Conservation (phyloP, 2,329 filamentous ascomycete species). For the Boeremia lycopersici region DNA sequence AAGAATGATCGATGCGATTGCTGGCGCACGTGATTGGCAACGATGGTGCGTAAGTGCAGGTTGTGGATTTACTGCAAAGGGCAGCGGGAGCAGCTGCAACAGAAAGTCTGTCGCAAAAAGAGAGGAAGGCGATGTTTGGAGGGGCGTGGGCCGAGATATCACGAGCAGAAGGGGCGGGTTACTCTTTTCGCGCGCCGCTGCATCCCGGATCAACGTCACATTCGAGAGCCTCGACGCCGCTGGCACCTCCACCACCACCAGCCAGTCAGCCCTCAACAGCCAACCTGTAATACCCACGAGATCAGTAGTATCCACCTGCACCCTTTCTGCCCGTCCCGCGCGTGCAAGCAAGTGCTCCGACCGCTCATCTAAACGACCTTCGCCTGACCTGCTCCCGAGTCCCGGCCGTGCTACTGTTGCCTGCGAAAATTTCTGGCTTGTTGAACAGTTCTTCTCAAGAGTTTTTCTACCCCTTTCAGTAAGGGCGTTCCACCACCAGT, state of each 20-base stretch:
- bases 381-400: slow-evolving; percentile 28
- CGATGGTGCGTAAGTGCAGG: not conserved
- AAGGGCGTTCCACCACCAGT: slow-evolving; percentile 27
- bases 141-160: slow-evolving; percentile 2
- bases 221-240: slow-evolving; percentile 11
- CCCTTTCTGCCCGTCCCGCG: slow-evolving; percentile 1
- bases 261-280: slow-evolving; percentile 10
- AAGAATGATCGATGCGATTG: slow-evolving; percentile 4
- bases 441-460: slow-evolving; percentile 37
- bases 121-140: slow-evolving; percentile 1
- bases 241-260: slow-evolving; percentile 11
- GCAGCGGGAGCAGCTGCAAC: not conserved
- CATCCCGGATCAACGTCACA: slow-evolving; percentile 9
- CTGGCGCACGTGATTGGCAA: slow-evolving; percentile 4
- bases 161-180: slow-evolving; percentile 13
- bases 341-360: slow-evolving; percentile 19
- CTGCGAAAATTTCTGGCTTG: slow-evolving; percentile 31
- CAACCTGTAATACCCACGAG: slow-evolving; percentile 5
- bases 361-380: slow-evolving; percentile 15
- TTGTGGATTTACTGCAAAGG: not conserved
- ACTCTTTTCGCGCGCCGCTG: slow-evolving; percentile 17
- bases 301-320: slow-evolving; percentile 7
- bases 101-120: not conserved
- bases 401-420: slow-evolving; percentile 29
- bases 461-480: slow-evolving; percentile 35